Base-by-base conservation (phyloP, 2,329 filamentous ascomycete genomes). In the Cephalotrichum gorgonifer region DNA sequence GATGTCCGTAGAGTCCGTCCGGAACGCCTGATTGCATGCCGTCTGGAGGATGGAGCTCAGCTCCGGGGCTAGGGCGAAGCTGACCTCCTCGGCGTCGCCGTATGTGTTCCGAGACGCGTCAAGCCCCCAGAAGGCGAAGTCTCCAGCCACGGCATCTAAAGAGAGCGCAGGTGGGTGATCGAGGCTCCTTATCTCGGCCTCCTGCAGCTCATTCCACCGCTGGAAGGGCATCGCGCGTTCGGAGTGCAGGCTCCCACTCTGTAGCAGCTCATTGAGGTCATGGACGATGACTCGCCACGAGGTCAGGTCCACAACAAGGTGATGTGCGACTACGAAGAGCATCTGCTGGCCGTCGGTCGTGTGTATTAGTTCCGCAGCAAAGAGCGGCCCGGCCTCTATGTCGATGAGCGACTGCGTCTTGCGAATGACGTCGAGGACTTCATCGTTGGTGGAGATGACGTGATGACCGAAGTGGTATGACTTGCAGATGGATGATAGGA, bases 1-100 rank as follows among this genome's bases (percentile, higher is more conserved):
- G 2, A 80, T 67, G 53, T 80, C 76, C 7, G 72, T 68, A 0
- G 70, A 61, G 41, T 80, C 74, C 0, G 74, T 78, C 44, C 69
- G 66, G 52, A 79, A 67, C 2, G 70, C 69, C 9, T 64, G 60
- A 46, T 73, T 69, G 57, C 68, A 69, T 1, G 62, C 62, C 4
- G 59, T 66, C 42, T 71, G 67, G 0, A 78, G 62, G 6, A 68
- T 61, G 0, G 64, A 60, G 1, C 70, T 70, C 8, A 70, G 54
- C 9, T 73, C 71, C 0, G 66, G 54, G 15, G 63, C 62, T 3
- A 78, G 57, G 1, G 64, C 60, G 53, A 78, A 77, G 31, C 65
- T 64, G 1, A 63, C 57, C 7, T 67, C 62, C 6, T 60, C 53
- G 1, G 70, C 67, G 45, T 73, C 68, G 14, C 65, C 68, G 43